Base-by-base conservation (phyloP, 2,329 filamentous ascomycete genomes). In the Penicillium sp. region DNA sequence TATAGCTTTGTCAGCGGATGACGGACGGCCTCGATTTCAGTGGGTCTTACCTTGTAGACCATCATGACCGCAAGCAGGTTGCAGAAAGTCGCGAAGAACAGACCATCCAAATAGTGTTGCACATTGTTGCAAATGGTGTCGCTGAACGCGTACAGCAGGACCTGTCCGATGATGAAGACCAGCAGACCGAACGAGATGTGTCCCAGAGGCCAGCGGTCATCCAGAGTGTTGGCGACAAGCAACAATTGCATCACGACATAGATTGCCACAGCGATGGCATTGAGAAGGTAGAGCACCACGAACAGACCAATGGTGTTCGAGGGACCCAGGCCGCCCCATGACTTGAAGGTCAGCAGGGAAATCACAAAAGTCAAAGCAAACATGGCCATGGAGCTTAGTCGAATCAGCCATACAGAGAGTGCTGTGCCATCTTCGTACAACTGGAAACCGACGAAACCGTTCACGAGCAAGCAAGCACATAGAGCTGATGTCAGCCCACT, bases 61-160 rank as follows among this genome's bases (percentile, higher is more conserved):
- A 98, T 99, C 95, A 99, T 99, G 61, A 99, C 94, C 13, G 88
- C 92, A 44, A 99, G 81, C 46, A 99, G 79, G 73, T 99, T 99
- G 81, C 92, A 95, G 56, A 94, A 88, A 0, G 94, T 97, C 4
- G 92, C 91, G 72, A 99, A 93, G 80, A 98, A 96, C 50, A 98
- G 79, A 0, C 94, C 94, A 71, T 99, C 95, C 50, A 99, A 79
- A 73, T 98, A 99, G 76, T 99, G 95, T 77, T 91, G 88, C 40
- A 93, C 87, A 49, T 86, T 85, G 53, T 89, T 84, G 80, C 95
- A 99, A 70, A 99, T 93, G 63, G 84, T 86, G 65, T 88, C 83
- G 79, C 91, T 95, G 72, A 97, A 91, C 24, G 89, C 92, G 73
- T 99, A 98, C 14, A 99, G 83, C 54, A 97, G 85, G 52, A 98